Evolutionary conservation across 179 eudicot genomes (phyloP), one percentile per base, ranked within the genome.

Genomic region (Sideroxylon spinosum): DNA sequence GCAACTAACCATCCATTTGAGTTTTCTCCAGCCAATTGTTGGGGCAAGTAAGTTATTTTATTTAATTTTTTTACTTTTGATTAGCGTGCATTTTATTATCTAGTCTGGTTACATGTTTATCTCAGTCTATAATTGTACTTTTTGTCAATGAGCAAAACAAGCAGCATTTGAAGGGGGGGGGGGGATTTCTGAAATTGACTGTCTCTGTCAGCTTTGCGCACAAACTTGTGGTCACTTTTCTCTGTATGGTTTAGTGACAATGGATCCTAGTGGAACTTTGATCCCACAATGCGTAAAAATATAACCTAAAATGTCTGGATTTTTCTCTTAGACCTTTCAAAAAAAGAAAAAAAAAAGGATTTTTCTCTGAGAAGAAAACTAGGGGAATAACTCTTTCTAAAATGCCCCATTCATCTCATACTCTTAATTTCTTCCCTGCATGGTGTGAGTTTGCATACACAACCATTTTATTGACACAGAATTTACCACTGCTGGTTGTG

Each of bases 21-120:
- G 69, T 75, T 86, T 75, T 82, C 91, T 79, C 82, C 86, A 77
- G 82, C 87, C 63, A 86, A 81, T 82, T 78, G 85, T 82, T 92
- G 94, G 96, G 73, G 90, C 92, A 90, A 90, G 99, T 95, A 86
- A 95, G 99, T 83, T 52, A 77, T 37, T 37, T 37, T 37, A 37
- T 37, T 37, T 37, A 3, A 37, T 37, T 37, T 37, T 37, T 37
- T 37, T 37, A 37, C 44, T 37, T 37, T 37, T 37, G 5, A 37
- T 3, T 37, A 37, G 44, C 4, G 5, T 37, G 44, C 44, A 37
- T 37, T 37, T 37, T 37, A 37, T 37, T 37, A 37, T 62, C 56
- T 73, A n/a, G 56, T 57, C 53, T 77, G 16, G 23, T 62, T 23
- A 29, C 23, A 37, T 9, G 32, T 64, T 12, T 50, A 19, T 57